Base-by-base conservation (phyloP, 768 basidiomycete genomes). In the Arthromyces matolae region DNA sequence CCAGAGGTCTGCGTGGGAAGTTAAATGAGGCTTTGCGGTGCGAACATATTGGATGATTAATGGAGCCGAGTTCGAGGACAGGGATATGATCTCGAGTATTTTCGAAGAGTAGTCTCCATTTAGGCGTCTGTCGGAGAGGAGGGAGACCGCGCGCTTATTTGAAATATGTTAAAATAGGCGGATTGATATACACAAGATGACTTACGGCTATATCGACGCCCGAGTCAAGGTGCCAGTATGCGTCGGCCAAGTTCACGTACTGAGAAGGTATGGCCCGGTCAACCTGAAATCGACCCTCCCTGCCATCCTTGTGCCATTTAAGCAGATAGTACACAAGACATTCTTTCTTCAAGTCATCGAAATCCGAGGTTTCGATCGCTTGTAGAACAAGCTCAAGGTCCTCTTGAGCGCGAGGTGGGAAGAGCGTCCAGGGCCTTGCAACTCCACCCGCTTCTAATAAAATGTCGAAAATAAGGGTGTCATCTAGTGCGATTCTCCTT, bases 201-300 rank as follows among this genome's bases (percentile, higher is more conserved):
- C 85, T 53, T 63, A 90, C 89, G 38, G 76, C 63, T 42, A 86
- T 62, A 35, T 81, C 70, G n/a, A 75, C 70, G 9, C 85, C 86
- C 2, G 79, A 75, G 65, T 93, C 90, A 50, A 93, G 68, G 62
- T 80, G 68, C 85, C 86, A 93, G 68, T 92, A 92, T 59, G 90
- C 89, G 67, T 89, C 84, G n/a, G 86, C 79, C 38, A 92, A 74
- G 4, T 75, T 68, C 6, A 76, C 71, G 58, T 90, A 91, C 56
- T 90, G 89, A 3, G 87, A 84, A 4, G 86, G 81, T 51, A 93
- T 83, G 56, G 76, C 80, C 23, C 76, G 68, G 63, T 79, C 63
- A 63, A 70, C 44, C 60, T 68, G 65, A 70, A 88, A 71, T 50
- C 64, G 57, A 52, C 72, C 60, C 73, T 86, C 70, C 60, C 74